Evolutionary conservation across 2,329 filamentous ascomycete genomes (phyloP), one percentile per base, ranked within the genome.

Genomic region (Herpotrichia juniperi): DNA sequence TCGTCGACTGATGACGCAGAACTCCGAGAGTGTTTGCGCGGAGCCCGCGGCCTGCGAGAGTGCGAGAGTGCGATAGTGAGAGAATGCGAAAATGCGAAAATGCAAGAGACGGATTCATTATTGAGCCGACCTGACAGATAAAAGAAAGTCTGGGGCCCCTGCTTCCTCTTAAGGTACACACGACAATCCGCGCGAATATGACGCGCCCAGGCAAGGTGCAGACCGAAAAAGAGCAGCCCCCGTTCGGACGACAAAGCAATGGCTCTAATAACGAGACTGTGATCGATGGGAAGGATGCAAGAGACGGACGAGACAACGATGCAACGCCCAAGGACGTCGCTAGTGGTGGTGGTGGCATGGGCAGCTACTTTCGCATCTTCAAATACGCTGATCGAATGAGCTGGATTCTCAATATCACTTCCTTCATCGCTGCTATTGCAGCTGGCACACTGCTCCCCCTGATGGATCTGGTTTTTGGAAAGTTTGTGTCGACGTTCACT

Each of bases 391-490:
- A 73, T 46, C 42, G 54, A 9, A 57, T 45, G 8, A 68, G 64
- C 43, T 73, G 71, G 70, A 44, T 54, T 4, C 58, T 74, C 24
- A 71, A 72, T 40, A 54, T 55, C 8, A 51, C 68, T 19, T 64
- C 67, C 2, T 63, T 71, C n/a, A 31, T 68, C 21, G 72, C 72
- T 16, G 74, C 78, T 10, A 73, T 79, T 34, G 76, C 67, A 7
- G 73, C 75, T 6, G 80, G 79, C 40, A 75, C 75, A 10, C 59
- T 77, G 7, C 68, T 81, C 2, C 79, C 81, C 0, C 57, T 82
- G 22, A 81, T 82, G 76, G 75, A 79, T 54, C 53, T 83, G n/a
- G 68, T 83, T 3, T 83, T 83, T 56, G 81, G 81, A 10, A 71
- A 75, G 46, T 81, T 80, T 40, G 76, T 80, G 4, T 77, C 74